These are phyloP conservation scores for Schizochytrium sp. DNA, from an alignment of 108 stramenopile species.

Conservation along the genomic window DNA sequence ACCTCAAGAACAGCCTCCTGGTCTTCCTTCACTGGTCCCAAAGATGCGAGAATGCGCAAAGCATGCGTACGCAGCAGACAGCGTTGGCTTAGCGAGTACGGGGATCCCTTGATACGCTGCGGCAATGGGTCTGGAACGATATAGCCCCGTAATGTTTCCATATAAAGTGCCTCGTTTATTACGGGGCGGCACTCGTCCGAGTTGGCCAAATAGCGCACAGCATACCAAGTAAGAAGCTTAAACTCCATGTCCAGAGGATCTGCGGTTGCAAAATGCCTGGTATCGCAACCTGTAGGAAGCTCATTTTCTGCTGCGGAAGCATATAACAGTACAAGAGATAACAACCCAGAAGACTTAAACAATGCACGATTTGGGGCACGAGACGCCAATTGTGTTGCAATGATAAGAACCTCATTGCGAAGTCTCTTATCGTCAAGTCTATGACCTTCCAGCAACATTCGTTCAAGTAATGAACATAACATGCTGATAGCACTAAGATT, in stretches of 20 bases:
- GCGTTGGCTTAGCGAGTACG: conserved; percentile 30
- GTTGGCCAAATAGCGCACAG: not conserved
- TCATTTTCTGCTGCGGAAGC: conserved; percentile 30
- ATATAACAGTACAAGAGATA: conserved; percentile 48
- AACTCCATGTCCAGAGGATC: conserved; percentile 34
- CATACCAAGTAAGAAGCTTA: conserved; percentile 25
- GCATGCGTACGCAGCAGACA: not conserved
- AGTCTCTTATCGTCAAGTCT: conserved; percentile 13
- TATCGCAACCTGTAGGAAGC: conserved; percentile 49
- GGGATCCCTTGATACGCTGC: not conserved
- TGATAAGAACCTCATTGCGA: conserved; percentile 60
- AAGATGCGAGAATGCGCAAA: not conserved
- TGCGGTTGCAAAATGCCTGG: not conserved
- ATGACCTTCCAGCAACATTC: conserved; percentile 38
- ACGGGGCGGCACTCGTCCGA: not conserved
- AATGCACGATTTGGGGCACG: not conserved
- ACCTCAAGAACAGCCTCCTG: not conserved
- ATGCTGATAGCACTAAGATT: conserved; percentile 14
- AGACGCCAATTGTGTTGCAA: not conserved
- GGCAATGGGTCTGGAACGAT: not conserved
- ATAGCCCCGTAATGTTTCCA: not conserved
- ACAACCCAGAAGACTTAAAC: conserved; percentile 20
- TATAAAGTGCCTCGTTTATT: conserved; percentile 21
- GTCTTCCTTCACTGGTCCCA: not conserved
- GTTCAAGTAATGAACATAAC: conserved; percentile 28